Percentiles rank a stretch among this genome's conserved stretches.
These are phyloP conservation scores for Hymenochaete sp. DNA, from an alignment of 1,284 basidiomycete genomes.

Conservation along the genomic window DNA sequence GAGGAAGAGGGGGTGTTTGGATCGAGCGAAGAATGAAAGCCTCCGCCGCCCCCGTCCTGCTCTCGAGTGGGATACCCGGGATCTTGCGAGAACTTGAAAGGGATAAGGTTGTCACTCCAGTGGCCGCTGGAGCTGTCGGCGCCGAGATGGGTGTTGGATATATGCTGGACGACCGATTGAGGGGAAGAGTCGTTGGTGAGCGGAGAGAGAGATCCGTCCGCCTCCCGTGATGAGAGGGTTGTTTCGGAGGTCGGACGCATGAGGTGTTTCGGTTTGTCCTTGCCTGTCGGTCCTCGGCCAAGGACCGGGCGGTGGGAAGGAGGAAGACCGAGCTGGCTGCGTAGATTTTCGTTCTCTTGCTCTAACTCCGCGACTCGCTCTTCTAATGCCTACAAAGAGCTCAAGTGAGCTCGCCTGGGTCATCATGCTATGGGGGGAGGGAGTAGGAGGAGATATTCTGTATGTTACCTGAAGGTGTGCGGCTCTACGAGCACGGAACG, in stretches of 20 bases:
- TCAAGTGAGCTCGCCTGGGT: neutral
- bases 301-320: slow-evolving; percentile 61
- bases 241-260: slow-evolving; percentile 24
- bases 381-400: slow-evolving; percentile 57
- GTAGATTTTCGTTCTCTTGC: slow-evolving; percentile 73
- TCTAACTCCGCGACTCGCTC: slow-evolving; percentile 76
- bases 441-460: neutral
- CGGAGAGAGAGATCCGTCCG: slow-evolving; percentile 29
- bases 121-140: too few species aligned
- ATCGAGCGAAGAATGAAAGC: neutral
- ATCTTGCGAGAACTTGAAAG: too few species aligned
- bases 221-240: slow-evolving; percentile 29
- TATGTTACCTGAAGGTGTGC: slow-evolving; percentile 80
- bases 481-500: slow-evolving; percentile 83
- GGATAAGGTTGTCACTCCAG: too few species aligned
- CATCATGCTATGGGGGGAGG: neutral
- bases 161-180: slow-evolving; percentile 2
- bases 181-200: slow-evolving; percentile 13
- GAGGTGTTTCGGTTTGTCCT: slow-evolving; percentile 58
- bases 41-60: slow-evolving; percentile 8
- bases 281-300: slow-evolving; percentile 76
- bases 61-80: too few species aligned
- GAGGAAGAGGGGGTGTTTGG: slow-evolving; percentile 4
- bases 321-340: slow-evolving; percentile 68
- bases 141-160: slow-evolving; percentile 5